A percentile compares a stretch with the other conserved stretches of the same genome.
Conservation (phyloP, 108 stramenopile species). For the Phaeodactylum tricornutum region DNA sequence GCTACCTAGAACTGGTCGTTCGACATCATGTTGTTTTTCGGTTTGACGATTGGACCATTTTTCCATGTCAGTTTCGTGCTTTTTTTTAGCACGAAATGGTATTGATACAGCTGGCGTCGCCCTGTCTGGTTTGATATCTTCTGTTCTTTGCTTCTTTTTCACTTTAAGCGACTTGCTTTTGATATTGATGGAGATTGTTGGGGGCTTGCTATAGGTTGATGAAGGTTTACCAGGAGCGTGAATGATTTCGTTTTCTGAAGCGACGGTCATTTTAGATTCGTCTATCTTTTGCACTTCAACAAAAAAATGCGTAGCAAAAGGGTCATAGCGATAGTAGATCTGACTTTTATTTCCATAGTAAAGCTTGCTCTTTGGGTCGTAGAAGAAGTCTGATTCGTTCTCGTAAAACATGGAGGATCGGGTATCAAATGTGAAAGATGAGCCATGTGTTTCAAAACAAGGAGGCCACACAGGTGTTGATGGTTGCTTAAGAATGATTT, state of each 20-base stretch:
- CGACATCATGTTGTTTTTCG: conserved; percentile 40
- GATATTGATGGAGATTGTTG: conserved; percentile 26
- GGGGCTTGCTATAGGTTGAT: too few species aligned
- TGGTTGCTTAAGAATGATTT: neutral
- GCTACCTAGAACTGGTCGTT: too few species aligned
- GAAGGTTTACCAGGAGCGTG: too few species aligned
- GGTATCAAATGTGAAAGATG: conserved; percentile 61
- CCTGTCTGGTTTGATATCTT: neutral
- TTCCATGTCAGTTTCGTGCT: conserved; percentile 54
- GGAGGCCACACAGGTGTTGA: conserved; percentile 53
- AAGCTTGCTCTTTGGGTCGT: conserved; percentile 73
- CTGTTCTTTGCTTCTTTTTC: conserved; percentile 8
- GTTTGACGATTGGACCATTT: conserved; percentile 65
- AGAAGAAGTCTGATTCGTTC: conserved; percentile 63
- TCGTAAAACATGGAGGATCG: conserved; percentile 78
- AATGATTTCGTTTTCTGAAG: too few species aligned
- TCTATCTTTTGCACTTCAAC: too few species aligned
- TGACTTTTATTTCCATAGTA: conserved; percentile 58
- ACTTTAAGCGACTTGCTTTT: conserved; percentile 23
- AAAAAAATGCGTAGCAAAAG: too few species aligned
- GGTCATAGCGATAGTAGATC: conserved; percentile 44
- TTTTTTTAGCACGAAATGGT: conserved; percentile 23
- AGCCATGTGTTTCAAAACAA: conserved; percentile 51
- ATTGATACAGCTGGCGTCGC: neutral
- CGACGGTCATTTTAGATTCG: too few species aligned